Evolutionary conservation across 2,329 filamentous ascomycete species (phyloP).

Genomic region (Neofusicoccum ribis): DNA sequence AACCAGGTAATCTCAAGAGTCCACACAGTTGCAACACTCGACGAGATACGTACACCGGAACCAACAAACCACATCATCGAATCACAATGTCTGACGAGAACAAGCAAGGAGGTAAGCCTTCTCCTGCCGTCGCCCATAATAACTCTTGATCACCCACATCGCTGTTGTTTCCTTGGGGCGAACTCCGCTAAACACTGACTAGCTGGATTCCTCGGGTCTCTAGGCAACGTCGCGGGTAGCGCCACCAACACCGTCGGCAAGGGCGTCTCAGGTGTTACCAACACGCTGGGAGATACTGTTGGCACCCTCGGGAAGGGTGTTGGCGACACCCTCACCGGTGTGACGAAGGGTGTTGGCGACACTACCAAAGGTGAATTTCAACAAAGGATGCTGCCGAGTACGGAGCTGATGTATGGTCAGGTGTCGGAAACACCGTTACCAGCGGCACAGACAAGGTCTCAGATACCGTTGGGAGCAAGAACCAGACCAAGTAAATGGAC

Average conservation of each 20-base stretch:
- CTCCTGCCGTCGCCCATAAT: too few species aligned
- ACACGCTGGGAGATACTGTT: conserved; percentile 1
- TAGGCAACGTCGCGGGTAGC: conserved; percentile 11
- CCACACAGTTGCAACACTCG: not conserved
- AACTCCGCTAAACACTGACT: not conserved
- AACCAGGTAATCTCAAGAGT: conserved; percentile 1
- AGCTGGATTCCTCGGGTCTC: conserved; percentile 2
- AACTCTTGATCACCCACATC: not conserved
- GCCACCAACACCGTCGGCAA: conserved; percentile 11
- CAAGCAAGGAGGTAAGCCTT: not conserved
- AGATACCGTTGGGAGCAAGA: not conserved
- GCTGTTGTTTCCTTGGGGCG: not conserved
- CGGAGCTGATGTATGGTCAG: not conserved
- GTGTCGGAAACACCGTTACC: conserved; percentile 13
- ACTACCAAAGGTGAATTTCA: conserved; percentile 31
- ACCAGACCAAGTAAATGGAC: not conserved
- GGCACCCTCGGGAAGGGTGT: conserved; percentile 30
- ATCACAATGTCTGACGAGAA: conserved; percentile 5
- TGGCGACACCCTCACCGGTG: conserved; percentile 36
- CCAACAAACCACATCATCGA: not conserved
- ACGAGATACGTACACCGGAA: not conserved
- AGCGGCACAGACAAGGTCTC: conserved; percentile 8
- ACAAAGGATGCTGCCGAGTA: not conserved
- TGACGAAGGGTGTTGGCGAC: conserved; percentile 36
- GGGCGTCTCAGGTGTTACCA: conserved; percentile 1